Base-by-base conservation (phyloP, 148 eudicot genomes). In the Rhododendron henanense region DNA sequence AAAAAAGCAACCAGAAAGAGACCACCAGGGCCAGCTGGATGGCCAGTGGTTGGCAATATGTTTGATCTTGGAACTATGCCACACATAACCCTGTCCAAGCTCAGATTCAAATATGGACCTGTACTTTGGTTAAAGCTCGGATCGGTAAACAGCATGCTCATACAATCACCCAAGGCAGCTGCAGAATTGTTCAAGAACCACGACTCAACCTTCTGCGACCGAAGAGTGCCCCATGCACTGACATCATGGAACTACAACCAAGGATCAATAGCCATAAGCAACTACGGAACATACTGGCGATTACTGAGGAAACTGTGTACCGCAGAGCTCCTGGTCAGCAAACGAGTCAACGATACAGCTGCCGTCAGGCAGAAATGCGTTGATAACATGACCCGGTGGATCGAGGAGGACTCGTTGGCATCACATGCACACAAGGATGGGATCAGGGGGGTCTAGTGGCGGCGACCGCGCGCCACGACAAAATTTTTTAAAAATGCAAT, bases 61-160 rank as follows among this genome's bases (percentile, higher is more conserved):
- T 81, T 87, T 35, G 84, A 84, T 16, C 84, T 84, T 4, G 89
- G 89, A 50, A 19, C n/a, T 7, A 50, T 33, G 35, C 87, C 87
- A 4, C 84, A 88, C 41, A 53, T 63, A 55, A 85, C 31, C 76
- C 23, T 85, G 16, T 47, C 57, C 84, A 53, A 76, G 31, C 55
- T 74, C 47, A 35, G 78, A 19, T 59, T 41, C 80, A 65, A 47
- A 18, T 85, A 81, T 9, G 89, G 89, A 10, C 89, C 89, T 0
- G 78, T 85, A 6, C 50, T 89, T 18, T 87, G 87, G 85, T 75
- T 89, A n/a, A 55, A 71, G 25, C 87, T 89, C 4, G 87, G 90
- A 23, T 77, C 87, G 0, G 82, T 89, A 8, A 87, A 87, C 86
- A 85, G 85, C 15, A 74, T 89, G 89, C 85, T 80, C 33, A 51